Evolutionary conservation across 179 eudicot genomes (phyloP).

Genomic region (Actinidia arguta): DNA sequence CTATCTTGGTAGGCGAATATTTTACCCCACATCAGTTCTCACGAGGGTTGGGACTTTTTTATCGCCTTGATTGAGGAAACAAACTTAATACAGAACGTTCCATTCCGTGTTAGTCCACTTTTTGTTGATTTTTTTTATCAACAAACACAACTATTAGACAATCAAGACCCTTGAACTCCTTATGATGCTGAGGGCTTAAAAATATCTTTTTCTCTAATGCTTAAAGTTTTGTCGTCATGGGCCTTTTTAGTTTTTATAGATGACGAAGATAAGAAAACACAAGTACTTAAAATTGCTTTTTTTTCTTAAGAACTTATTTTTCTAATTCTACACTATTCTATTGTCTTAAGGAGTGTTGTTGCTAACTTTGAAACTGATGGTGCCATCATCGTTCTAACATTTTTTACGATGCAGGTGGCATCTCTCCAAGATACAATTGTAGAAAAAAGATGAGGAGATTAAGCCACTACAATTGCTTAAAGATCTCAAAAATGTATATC

Average conservation of each 20-base stretch:
- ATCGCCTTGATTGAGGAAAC: neutral
- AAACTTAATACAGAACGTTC: neutral
- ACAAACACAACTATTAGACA: neutral
- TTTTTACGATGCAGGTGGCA: conserved; percentile 60
- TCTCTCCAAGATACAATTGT: conserved; percentile 76
- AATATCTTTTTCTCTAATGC: no score
- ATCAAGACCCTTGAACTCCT: no score
- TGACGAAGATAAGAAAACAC: no score
- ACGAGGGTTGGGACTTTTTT: neutral
- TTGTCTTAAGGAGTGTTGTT: neutral
- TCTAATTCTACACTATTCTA: neutral
- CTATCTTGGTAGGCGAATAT: no score
- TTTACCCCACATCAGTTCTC: no score
- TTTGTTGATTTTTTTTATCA: neutral
- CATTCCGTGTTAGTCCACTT: neutral
- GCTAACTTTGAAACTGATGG: neutral
- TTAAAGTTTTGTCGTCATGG: no score
- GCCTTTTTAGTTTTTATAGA: no score
- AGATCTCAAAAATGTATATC: conserved; percentile 52
- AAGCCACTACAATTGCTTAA: conserved; percentile 60
- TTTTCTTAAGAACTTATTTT: no score
- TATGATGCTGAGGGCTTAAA: no score
- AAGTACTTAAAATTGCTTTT: no score
- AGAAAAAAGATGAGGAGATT: conserved; percentile 92
- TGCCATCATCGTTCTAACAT: neutral